phyloP scores from a whole-genome alignment of 2,329 filamentous ascomycete species.

The Cordyceps fumosorosea region DNA sequence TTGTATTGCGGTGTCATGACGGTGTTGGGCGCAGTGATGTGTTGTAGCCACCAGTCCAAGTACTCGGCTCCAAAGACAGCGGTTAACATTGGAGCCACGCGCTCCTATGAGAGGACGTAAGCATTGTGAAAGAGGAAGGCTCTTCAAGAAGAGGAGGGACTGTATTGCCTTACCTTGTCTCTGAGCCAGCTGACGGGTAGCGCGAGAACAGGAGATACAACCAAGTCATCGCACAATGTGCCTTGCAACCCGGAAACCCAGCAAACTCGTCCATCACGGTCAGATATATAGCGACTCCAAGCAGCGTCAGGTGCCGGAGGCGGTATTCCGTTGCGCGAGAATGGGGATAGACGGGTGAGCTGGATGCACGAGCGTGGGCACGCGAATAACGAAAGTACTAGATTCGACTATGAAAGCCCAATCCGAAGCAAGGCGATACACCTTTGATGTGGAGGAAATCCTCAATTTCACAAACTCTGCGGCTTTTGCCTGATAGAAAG shows the following conservation, averaged over 20 bases:
- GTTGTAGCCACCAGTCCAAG: too few relatives aligned
- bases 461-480: neutral
- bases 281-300: neutral
- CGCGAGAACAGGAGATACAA: neutral
- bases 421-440: neutral
- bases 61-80: too few relatives aligned
- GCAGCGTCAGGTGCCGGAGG: neutral
- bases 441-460: neutral
- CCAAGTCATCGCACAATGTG: neutral
- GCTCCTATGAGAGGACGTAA: too few relatives aligned
- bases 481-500: neutral
- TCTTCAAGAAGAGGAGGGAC: too few relatives aligned
- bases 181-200: neutral
- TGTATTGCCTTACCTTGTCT: neutral
- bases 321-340: neutral
- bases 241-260: neutral
- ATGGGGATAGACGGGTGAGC: neutral
- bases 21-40: constrained; percentile 11
- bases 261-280: neutral
- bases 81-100: too few relatives aligned
- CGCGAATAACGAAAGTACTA: neutral
- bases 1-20: constrained; percentile 13
- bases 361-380: too few relatives aligned
- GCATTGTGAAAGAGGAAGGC: too few relatives aligned
- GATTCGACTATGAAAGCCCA: neutral